Evolutionary conservation across 2,329 filamentous ascomycete species (phyloP), one percentile per base, ranked within the genome.

Genomic region (Colletotrichum simmondsii): DNA sequence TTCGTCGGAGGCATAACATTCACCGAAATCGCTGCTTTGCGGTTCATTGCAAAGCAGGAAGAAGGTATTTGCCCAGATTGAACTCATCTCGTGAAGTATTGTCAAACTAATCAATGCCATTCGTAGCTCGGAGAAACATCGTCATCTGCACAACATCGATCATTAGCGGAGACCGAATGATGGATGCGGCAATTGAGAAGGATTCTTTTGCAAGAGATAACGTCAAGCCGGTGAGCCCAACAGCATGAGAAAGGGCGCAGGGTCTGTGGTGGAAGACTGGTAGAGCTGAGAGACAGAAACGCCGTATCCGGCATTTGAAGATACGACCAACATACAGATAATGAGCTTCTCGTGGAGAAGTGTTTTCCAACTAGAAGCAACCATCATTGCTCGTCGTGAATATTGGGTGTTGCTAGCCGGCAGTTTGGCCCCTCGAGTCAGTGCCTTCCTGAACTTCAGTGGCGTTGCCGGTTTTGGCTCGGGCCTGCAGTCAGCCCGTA

Each of bases 1-100:
- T 98, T 98, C 83, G 86, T 99, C 22, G 97, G 97, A n/a, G 97
- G 97, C 2, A 94, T 99, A 68, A 98, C 95, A 0, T 98, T 97
- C 80, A 96, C 97, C 0, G 97, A 99, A 83, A 96, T 99, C 80
- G 95, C 97, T 53, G 97, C 97, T 24, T 81, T 99, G 80, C 89
- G 97, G 67, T 98, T 98, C 80, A 93, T 99, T 76, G 94, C 94
- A 11, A 92, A 92, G 80, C 92, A 96, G 82, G 92, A 97, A 91
- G 90, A 94, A 87, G 89, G 91, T 91, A 79, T 76, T 46, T 46
- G 52, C n/a, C 42, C 46, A 22, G 16, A 16, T 28, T 16, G 28
- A 4, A 16, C 12, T 8, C 37, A n/a, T 12, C 19, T 49, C 26
- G 16, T 11, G 10, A 32, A 30, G 35, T 22, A 53, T n/a, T 19